Evolutionary conservation across 352 stramenopile species (phyloP).

Genomic region (Globisporangium recalcitrans): DNA sequence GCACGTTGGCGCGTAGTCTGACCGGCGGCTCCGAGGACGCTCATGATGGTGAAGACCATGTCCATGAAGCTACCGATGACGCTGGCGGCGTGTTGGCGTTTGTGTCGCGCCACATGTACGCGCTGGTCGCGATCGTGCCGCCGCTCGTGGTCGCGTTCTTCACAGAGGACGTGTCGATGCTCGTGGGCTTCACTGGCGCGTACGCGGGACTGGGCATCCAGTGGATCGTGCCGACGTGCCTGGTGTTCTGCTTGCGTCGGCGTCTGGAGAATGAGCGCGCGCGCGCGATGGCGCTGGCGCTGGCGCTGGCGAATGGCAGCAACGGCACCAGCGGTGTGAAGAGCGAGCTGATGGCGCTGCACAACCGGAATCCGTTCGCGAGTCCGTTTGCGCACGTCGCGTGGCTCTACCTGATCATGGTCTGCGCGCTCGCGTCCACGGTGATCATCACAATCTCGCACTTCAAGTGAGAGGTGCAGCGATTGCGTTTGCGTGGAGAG

Average conservation of each 20-base stretch:
- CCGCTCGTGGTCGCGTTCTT: slow-evolving; percentile 81
- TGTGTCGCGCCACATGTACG: slow-evolving; percentile 55
- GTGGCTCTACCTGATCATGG: slow-evolving; percentile 71
- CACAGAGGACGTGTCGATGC: slow-evolving; percentile 86
- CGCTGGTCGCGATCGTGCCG: slow-evolving; percentile 65
- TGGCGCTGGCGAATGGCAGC: not conserved
- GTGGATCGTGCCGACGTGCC: slow-evolving; percentile 78
- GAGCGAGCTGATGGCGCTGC: not conserved
- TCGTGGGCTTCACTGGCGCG: slow-evolving; percentile 81
- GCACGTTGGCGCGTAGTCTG: slow-evolving; percentile 56
- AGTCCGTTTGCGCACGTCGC: slow-evolving; percentile 60
- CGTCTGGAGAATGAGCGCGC: slow-evolving; percentile 34
- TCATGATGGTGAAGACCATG: slow-evolving; percentile 10
- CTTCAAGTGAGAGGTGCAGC: slow-evolving; percentile 16
- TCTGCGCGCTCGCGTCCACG: slow-evolving; percentile 50
- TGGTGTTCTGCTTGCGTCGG: slow-evolving; percentile 67
- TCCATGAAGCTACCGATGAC: slow-evolving; percentile 13
- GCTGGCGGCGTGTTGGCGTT: slow-evolving; percentile 28
- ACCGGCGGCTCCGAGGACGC: slow-evolving; percentile 15
- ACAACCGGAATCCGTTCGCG: slow-evolving; percentile 59
- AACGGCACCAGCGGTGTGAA: not conserved
- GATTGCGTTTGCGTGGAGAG: no score
- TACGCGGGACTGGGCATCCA: slow-evolving; percentile 86
- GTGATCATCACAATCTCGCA: slow-evolving; percentile 75
- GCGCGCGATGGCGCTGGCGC: not conserved